Evolutionary conservation across 805 yeast species (phyloP).

Genomic region (Starmerella geochares): DNA sequence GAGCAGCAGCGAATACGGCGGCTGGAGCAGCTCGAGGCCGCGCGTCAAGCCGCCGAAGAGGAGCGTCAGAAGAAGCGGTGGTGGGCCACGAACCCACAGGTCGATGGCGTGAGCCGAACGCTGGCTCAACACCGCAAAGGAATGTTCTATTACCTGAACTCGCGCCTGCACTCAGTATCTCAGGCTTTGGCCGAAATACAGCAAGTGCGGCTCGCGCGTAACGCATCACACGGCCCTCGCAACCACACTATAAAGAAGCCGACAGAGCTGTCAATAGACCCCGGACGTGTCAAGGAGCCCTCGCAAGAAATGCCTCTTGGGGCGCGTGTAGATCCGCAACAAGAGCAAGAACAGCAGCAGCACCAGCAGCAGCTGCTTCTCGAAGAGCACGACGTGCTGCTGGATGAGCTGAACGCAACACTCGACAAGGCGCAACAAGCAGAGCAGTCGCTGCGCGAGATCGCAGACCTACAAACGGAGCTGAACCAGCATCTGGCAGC

Average conservation of each 20-base stretch:
- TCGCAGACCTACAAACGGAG: slow-evolving; percentile 64
- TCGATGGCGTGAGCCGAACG: slow-evolving; percentile 27
- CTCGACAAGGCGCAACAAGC: slow-evolving; percentile 34
- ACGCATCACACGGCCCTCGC: background rate
- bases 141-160: slow-evolving; percentile 32
- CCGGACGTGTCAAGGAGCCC: slow-evolving; percentile 1
- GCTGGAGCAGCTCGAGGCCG: slow-evolving; percentile 20
- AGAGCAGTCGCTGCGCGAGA: slow-evolving; percentile 42
- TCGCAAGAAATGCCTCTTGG: background rate
- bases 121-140: slow-evolving; percentile 32
- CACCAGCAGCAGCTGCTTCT: slow-evolving; percentile 27
- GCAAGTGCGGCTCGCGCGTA: slow-evolving; percentile 29
- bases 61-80: slow-evolving; percentile 11
- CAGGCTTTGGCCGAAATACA: slow-evolving; percentile 32
- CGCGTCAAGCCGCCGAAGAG: slow-evolving; percentile 12
- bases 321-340: too few species aligned
- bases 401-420: slow-evolving; percentile 32
- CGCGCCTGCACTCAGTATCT: slow-evolving; percentile 28
- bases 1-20: slow-evolving; percentile 27
- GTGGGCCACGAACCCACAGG: slow-evolving; percentile 25
- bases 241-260: background rate
- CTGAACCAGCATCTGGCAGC: slow-evolving; percentile 58
- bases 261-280: background rate
- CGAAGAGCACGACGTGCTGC: slow-evolving; percentile 31
- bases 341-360: slow-evolving; percentile 17